Evolutionary conservation across 2,329 filamentous ascomycete species (phyloP).

Genomic region (Dothistroma septosporum): DNA sequence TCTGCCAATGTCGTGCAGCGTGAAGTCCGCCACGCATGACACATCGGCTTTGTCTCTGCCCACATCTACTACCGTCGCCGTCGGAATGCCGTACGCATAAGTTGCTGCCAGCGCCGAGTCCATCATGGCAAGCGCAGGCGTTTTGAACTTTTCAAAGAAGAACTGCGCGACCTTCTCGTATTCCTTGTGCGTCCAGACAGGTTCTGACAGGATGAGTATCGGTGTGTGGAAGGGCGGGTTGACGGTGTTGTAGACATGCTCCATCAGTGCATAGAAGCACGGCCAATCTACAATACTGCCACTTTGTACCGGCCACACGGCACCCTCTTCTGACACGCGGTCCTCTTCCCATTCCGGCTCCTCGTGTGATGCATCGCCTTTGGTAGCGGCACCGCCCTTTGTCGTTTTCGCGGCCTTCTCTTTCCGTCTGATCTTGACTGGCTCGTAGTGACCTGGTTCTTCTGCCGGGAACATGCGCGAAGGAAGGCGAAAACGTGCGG

Average conservation of each 20-base stretch:
- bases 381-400: constrained; percentile 15
- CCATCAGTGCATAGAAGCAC: constrained; percentile 88
- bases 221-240: constrained; percentile 92
- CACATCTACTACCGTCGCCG: constrained; percentile 83
- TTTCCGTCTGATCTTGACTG: constrained; percentile 66
- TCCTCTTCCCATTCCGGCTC: constrained; percentile 79
- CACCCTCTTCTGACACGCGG: constrained; percentile 78
- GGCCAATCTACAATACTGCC: constrained; percentile 87
- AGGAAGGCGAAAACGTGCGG: constrained; percentile 76
- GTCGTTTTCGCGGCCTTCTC: constrained; percentile 23
- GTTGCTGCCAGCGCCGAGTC: constrained; percentile 80
- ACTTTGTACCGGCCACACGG: constrained; percentile 77
- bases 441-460: constrained; percentile 75
- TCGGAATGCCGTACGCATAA: constrained; percentile 75
- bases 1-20: constrained; percentile 65
- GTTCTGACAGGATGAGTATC: constrained; percentile 83
- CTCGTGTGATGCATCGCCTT: constrained; percentile 49
- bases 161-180: constrained; percentile 86
- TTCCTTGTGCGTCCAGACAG: constrained; percentile 84
- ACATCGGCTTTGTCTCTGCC: constrained; percentile 90
- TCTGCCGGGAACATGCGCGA: constrained; percentile 87
- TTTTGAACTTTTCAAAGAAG: constrained; percentile 96
- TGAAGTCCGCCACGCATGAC: constrained; percentile 80
- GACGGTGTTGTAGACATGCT: constrained; percentile 83
- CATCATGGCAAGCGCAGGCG: constrained; percentile 84